Evolutionary conservation across 495 filamentous ascomycete genomes (phyloP), one percentile per base, ranked within the genome.

Genomic region (Saxispiralis lemnorum): DNA sequence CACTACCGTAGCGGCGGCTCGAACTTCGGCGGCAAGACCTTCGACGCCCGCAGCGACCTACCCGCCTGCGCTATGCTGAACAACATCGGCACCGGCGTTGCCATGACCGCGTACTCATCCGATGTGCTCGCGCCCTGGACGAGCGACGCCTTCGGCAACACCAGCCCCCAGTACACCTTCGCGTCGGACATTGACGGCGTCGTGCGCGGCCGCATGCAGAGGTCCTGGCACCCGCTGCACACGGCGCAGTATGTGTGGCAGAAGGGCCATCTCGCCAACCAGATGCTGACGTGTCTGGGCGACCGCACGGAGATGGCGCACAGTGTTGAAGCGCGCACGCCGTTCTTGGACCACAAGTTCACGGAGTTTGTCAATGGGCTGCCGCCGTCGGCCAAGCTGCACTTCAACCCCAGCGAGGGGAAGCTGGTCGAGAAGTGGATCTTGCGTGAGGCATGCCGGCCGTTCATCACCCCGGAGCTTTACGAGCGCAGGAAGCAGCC

Each of bases 241-340:
- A 46, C 66, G 1, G 49, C 68, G 0, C 41, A 59, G 38, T 72
- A 71, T 44, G 41, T 67, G 7, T 71, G 58, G 56, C 52, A 30
- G 13, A 68, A 62, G 38, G 51, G 43, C 7, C 35, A 54, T 15
- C 50, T 74, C 1, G 44, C 62, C 20, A 69, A 67, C 51, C 51
- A 59, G 15, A 46, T 70, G 12, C 61, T 72, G 1, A 59, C 63
- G 0, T 63, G 53, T 40, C 51, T 68, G 0, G 67, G 67, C 18
- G 68, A 74, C 47, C 64, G 66, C 14, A 62, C 59, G 21, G 69
- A 72, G 38, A 72, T 72, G 67, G 64, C 60, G 10, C 59, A 72
- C 45, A 56, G 53, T 16, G 49, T 71, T 38, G 68, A 73, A 48
- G 59, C 52, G 1, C 56, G 67, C 0, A 57, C 65, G 7, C 66